These are phyloP conservation scores for Avena eriantha DNA, from an alignment of 176 grass and related monocot genomes.

Conservation along the genomic window DNA sequence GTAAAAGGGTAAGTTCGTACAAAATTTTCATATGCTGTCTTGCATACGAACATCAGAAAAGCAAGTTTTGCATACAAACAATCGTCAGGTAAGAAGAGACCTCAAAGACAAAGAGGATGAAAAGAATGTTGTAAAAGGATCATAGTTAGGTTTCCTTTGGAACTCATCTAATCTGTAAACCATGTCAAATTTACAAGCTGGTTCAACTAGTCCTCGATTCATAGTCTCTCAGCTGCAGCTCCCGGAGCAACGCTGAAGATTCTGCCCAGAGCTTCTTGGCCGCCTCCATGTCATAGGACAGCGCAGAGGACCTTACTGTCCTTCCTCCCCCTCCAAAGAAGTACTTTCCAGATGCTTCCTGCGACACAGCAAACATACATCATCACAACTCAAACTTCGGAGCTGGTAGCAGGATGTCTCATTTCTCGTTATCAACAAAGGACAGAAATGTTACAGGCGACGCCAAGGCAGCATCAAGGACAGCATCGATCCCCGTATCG, in stretches of 20 bases:
- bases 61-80: not conserved
- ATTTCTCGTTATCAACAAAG: not conserved
- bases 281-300: slow-evolving; percentile 58
- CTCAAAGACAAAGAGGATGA: not conserved
- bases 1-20: too few relatives aligned
- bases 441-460: slow-evolving; percentile 49
- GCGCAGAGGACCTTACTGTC: slow-evolving; percentile 63
- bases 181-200: not conserved
- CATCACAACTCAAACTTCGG: not conserved
- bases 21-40: too few relatives aligned
- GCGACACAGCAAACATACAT: slow-evolving; percentile 13
- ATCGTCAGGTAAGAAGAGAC: not conserved
- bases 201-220: not conserved
- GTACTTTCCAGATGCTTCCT: slow-evolving; percentile 86
- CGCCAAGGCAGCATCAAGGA: slow-evolving; percentile 86
- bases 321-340: slow-evolving; percentile 88
- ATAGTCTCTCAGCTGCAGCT: slow-evolving; percentile 46
- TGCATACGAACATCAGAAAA: not conserved
- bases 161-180: not conserved
- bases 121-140: not conserved
- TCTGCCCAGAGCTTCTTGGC: slow-evolving; percentile 73
- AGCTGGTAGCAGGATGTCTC: not conserved
- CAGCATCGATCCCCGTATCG: slow-evolving; percentile 56
- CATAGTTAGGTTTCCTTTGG: not conserved
- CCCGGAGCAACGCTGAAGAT: slow-evolving; percentile 62